phyloP scores from a whole-genome alignment of 805 yeast species.

The Nakazawaea wyomingensis region DNA sequence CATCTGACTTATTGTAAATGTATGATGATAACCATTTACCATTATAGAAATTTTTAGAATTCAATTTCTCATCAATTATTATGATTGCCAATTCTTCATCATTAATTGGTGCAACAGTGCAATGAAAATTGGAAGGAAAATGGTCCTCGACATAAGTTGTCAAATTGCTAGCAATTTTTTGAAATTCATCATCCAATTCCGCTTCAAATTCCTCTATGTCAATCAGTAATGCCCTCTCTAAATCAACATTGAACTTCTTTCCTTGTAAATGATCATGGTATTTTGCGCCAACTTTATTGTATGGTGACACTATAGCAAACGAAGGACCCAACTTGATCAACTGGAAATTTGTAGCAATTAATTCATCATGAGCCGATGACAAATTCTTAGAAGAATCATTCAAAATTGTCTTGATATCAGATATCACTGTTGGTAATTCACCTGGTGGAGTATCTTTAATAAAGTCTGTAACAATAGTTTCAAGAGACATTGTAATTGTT shows the following conservation, averaged over 20 bases:
- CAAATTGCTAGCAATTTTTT: constrained; percentile 25
- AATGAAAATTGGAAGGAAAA: constrained; percentile 55
- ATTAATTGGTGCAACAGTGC: constrained; percentile 35
- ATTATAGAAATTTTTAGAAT: constrained; percentile 76
- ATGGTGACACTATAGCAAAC: constrained; percentile 39
- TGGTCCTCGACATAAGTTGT: constrained; percentile 55
- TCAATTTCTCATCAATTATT: constrained; percentile 66
- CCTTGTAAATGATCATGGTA: constrained; percentile 49
- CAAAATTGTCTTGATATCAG: constrained; percentile 24
- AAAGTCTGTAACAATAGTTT: constrained; percentile 26
- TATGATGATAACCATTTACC: constrained; percentile 84
- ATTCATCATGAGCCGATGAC: constrained; percentile 22
- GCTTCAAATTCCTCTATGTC: constrained; percentile 39
- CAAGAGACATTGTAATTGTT: constrained; percentile 16
- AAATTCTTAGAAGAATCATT: constrained; percentile 21
- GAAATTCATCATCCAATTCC: constrained; percentile 19
- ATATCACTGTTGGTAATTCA: constrained; percentile 30
- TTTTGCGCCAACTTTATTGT: constrained; percentile 45
- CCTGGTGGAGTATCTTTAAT: constrained; percentile 56
- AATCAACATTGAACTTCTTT: constrained; percentile 55
- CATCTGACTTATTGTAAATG: constrained; percentile 29
- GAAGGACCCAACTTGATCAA: constrained; percentile 23
- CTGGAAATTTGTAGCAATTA: constrained; percentile 25
- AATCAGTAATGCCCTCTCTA: constrained; percentile 39
- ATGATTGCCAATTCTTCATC: constrained; percentile 37